Evolutionary conservation across 2,329 filamentous ascomycete genomes (phyloP), one percentile per base, ranked within the genome.

Genomic region (Aspergillus tamarii): DNA sequence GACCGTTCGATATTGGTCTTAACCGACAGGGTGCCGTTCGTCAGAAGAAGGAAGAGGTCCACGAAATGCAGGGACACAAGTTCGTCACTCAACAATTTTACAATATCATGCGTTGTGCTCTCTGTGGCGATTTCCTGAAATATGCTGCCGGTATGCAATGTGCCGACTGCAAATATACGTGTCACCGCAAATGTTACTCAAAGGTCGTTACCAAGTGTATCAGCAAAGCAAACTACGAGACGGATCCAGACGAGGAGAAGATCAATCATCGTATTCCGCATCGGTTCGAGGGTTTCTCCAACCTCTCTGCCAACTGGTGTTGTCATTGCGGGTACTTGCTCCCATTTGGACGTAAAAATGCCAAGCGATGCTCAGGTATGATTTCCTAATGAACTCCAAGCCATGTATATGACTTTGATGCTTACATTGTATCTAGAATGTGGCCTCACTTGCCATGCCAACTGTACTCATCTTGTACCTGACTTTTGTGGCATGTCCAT

Each of bases 401-500:
- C 12, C 12, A 19, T 14, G 30, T 36, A 28, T 30, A 36, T 53
- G 48, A 16, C 34, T 16, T 46, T 57, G 54, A 62, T 36, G 8
- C 23, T 59, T 50, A 56, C 32, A 26, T 57, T 59, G 45, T 54
- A 59, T 66, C 34, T 67, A 63, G 95, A 99, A 87, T 99, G 95
- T 79, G 86, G 86, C 70, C 90, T 97, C 65, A 97, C 94, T 28
- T 94, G 92, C 66, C 95, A 99, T 79, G 90, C 93, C 23, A 87
- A 91, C 63, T 99, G 95, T 79, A 92, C 93, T 23, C 95, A 99
- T 79, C 87, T 99, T 70, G 94, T 99, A 36, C 95, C 95, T 23
- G 95, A 99, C 78, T 99, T 99, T 81, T 99, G 95, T 77, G 95
- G 95, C 71, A 99, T 99, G 93, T 96, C 93, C 32, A 98, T 98